Evolutionary conservation across 805 yeast genomes (phyloP), one percentile per base, ranked within the genome.

Genomic region (Hagleromyces aurorensis): DNA sequence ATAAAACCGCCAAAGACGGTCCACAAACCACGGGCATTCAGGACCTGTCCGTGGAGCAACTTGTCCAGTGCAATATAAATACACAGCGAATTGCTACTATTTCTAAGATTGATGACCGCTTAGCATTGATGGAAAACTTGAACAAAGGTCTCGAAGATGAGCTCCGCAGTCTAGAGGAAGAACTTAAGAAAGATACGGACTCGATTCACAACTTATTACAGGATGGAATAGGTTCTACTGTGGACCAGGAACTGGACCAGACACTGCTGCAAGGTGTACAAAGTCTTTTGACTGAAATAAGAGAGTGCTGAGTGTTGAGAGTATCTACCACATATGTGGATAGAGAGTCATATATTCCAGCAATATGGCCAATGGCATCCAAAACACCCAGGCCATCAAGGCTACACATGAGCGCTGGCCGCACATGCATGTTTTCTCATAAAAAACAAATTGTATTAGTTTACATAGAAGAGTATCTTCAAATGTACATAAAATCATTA

Each of bases 151-250:
- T 60, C 14, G 43, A 46, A 11, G 25, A 34, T 7, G 51, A 55
- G n/a, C 22, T 57, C 9, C 26, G 28, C 3, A 36, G 40, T 0
- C 33, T 52, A 6, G 41, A 48, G 13, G 29, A 35, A 4, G 29
- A 32, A 4, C 21, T 61, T 4, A 42, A 46, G 21, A 21, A 21
- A 2, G 55, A 56, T 21, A 35, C 52, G 4, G 22, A 35, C 1
- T 46, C 50, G 5, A 41, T 55, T n/a, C 43, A 48, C 16, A 40
- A 42, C 16, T 43, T 61, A 50, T 61, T 53, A 36, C 50, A 47
- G 10, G 46, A 43, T 19, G 37, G 43, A 20, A 38, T 47, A 7
- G 57, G 59, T 9, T 46, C 57, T 5, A 29, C 33, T 7, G 21
- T 38, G 12, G 36, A 38, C 10, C 30, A 33, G 9, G 25, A 34